These are phyloP conservation scores for Aureobasidium sp. DNA, from an alignment of 2,329 filamentous ascomycete species.

Conservation along the genomic window DNA sequence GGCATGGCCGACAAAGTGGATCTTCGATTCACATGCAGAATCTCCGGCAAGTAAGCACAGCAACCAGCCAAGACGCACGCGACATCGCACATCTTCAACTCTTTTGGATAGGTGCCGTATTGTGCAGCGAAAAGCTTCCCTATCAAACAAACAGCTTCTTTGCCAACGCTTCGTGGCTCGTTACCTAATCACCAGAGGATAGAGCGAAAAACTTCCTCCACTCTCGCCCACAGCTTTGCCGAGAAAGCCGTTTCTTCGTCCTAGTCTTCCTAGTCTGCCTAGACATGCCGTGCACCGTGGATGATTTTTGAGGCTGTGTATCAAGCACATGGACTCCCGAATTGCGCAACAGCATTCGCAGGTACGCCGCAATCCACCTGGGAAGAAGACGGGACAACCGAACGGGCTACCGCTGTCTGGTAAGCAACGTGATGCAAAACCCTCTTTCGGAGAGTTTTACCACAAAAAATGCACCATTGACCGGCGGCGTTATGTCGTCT, in stretches of 20 bases:
- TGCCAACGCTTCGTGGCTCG: not conserved
- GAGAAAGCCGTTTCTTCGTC: not conserved
- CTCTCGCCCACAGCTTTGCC: not conserved
- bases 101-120: not conserved
- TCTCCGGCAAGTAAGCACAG: not conserved
- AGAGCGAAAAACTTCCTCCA: slow-evolving; percentile 6
- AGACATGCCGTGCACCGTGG: too few species aligned
- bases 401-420: not conserved
- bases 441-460: not conserved
- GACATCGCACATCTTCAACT: not conserved
- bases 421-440: not conserved
- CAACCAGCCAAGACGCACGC: not conserved
- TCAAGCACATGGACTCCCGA: not conserved
- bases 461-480: not conserved
- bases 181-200: not conserved
- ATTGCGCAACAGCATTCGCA: not conserved
- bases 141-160: not conserved
- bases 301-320: not conserved
- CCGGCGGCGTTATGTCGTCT: not conserved
- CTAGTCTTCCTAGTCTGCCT: not conserved
- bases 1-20: not conserved
- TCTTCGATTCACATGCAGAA: not conserved
- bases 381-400: slow-evolving; percentile 7
- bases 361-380: not conserved
- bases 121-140: too few species aligned